Conservation (phyloP, 805 yeast genomes). For the Pichia insulana region DNA sequence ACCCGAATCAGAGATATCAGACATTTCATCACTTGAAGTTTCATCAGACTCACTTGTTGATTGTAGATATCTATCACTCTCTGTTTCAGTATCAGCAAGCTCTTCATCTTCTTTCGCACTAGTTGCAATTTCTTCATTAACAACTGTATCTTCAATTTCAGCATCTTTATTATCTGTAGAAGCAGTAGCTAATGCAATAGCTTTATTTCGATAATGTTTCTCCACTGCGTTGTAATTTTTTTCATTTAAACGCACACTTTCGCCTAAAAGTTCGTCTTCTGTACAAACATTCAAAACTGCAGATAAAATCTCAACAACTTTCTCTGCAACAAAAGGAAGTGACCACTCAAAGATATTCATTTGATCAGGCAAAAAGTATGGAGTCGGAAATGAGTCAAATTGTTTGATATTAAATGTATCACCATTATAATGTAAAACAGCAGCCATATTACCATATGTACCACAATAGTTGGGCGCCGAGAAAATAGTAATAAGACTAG, state of each 20-base stretch:
- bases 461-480: slow-evolving; percentile 95
- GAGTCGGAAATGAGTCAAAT: slow-evolving; percentile 87
- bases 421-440: slow-evolving; percentile 83
- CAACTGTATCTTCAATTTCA: not conserved
- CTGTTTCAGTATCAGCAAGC: not conserved
- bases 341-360: slow-evolving; percentile 99
- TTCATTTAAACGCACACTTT: not conserved
- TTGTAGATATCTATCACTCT: not conserved
- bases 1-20: not conserved
- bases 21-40: not conserved
- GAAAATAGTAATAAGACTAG: slow-evolving; percentile 81
- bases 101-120: not conserved
- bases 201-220: not conserved
- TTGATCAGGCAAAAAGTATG: slow-evolving; percentile 92
- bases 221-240: not conserved
- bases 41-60: not conserved
- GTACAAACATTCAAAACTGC: slow-evolving; percentile 87
- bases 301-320: slow-evolving; percentile 87
- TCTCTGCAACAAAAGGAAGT: slow-evolving; percentile 93
- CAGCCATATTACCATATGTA: slow-evolving; percentile 89
- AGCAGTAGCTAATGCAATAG: not conserved
- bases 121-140: not conserved
- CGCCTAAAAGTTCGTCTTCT: slow-evolving; percentile 60
- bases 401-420: slow-evolving; percentile 93
- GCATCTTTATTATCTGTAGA: not conserved